Conservation (phyloP, 768 basidiomycete species). For the Phlegmacium glaucopus region DNA sequence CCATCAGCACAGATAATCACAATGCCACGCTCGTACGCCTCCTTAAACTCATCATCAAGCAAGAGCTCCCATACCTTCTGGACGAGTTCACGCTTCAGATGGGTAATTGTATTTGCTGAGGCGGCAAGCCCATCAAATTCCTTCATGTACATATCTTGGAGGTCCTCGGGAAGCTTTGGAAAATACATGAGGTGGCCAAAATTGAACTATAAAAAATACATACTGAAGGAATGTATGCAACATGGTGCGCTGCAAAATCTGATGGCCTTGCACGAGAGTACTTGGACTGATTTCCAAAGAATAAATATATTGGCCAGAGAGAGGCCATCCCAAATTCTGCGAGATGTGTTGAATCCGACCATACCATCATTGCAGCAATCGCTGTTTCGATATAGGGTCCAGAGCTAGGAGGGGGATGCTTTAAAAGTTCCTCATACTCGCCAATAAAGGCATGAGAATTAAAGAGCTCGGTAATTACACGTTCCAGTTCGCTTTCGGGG, state of each 20-base stretch:
- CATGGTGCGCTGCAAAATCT: slow-evolving; percentile 9
- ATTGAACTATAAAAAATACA: background rate
- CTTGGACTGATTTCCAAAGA: slow-evolving; percentile 17
- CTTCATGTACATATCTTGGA: slow-evolving; percentile 3
- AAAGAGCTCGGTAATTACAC: slow-evolving; percentile 23
- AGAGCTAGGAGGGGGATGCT: slow-evolving; percentile 2
- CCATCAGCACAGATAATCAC: slow-evolving; percentile 27
- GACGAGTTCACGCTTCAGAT: slow-evolving; percentile 28
- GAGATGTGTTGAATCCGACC: slow-evolving; percentile 15
- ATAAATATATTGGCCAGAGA: slow-evolving; percentile 17
- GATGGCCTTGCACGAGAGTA: slow-evolving; percentile 10
- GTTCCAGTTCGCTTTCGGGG: slow-evolving; percentile 4
- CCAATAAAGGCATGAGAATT: slow-evolving; percentile 24
- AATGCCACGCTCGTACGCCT: slow-evolving; percentile 26
- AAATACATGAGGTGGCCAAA: background rate
- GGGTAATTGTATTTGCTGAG: slow-evolving; percentile 2
- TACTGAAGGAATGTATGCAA: slow-evolving; percentile 17
- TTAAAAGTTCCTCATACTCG: slow-evolving; percentile 20
- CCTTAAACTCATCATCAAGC: slow-evolving; percentile 9
- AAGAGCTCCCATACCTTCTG: slow-evolving; percentile 27
- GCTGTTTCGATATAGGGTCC: slow-evolving; percentile 13
- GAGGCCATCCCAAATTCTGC: slow-evolving; percentile 12
- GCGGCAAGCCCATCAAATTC: background rate
- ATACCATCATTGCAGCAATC: slow-evolving; percentile 23
- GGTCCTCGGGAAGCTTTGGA: slow-evolving; percentile 3